Conservation (phyloP, 495 filamentous ascomycete species). For the Tuber brumale region DNA sequence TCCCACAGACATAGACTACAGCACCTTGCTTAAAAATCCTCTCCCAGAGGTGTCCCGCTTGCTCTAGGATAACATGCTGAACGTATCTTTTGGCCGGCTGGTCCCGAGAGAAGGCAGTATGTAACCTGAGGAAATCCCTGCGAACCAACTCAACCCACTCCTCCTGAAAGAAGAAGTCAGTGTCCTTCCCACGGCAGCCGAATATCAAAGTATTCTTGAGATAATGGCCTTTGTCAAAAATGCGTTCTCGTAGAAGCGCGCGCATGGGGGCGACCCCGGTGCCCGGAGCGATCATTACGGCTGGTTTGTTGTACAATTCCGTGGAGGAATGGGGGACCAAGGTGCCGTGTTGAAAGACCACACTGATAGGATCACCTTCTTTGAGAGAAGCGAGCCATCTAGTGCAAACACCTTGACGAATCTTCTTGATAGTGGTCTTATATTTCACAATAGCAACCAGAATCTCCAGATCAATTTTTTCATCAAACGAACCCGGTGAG, state of each 20-base stretch:
- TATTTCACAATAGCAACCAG: slow-evolving; percentile 90
- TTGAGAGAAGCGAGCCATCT: slow-evolving; percentile 66
- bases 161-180: slow-evolving; percentile 71
- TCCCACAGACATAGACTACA: slow-evolving; percentile 74
- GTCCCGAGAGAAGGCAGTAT: slow-evolving; percentile 79
- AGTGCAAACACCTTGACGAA: slow-evolving; percentile 82
- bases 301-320: slow-evolving; percentile 46
- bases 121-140: slow-evolving; percentile 47
- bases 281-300: slow-evolving; percentile 78
- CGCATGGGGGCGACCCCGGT: slow-evolving; percentile 89
- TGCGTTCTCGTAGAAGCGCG: slow-evolving; percentile 65
- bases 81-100: slow-evolving; percentile 76
- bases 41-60: slow-evolving; percentile 53
- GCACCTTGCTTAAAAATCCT: slow-evolving; percentile 52
- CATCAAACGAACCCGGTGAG: neutral
- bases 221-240: slow-evolving; percentile 7
- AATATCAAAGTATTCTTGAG: slow-evolving; percentile 53
- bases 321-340: slow-evolving; percentile 21
- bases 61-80: slow-evolving; percentile 67
- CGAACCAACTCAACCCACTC: slow-evolving; percentile 58
- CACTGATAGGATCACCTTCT: slow-evolving; percentile 51
- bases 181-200: slow-evolving; percentile 63
- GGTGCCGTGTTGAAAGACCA: slow-evolving; percentile 45
- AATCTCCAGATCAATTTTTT: slow-evolving; percentile 57
- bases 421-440: slow-evolving; percentile 75